Conservation (phyloP, 2,329 filamentous ascomycete species). For the Madurella mycetomatis region DNA sequence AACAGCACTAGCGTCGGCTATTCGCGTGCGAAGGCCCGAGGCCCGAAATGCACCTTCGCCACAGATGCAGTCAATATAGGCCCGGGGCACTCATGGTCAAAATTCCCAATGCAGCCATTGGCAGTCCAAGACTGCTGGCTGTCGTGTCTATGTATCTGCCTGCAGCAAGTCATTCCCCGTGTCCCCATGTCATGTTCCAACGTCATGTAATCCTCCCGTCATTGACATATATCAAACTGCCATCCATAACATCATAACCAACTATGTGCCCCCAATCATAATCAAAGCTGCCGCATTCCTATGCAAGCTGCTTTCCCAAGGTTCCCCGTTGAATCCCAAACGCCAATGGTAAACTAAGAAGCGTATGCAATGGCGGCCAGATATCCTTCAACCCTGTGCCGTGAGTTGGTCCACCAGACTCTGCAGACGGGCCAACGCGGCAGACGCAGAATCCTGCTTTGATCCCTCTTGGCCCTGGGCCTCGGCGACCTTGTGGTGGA, state of each 20-base stretch:
- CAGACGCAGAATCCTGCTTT: constrained; percentile 29
- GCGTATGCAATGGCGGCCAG: neutral
- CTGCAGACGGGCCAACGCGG: constrained; percentile 37
- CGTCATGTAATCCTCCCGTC: neutral
- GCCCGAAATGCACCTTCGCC: neutral
- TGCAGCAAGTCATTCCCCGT: neutral
- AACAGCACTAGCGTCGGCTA: too few species aligned
- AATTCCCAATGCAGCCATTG: neutral
- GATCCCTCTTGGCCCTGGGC: constrained; percentile 32
- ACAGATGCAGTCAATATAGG: neutral
- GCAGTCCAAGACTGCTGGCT: neutral
- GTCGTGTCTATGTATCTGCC: neutral
- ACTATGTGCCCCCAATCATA: neutral
- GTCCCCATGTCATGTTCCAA: neutral
- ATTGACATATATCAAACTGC: neutral
- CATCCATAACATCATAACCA: neutral
- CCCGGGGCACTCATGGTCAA: neutral
- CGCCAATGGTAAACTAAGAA: neutral
- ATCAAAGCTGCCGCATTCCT: neutral
- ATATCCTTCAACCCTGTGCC: constrained; percentile 4
- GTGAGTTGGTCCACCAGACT: constrained; percentile 38
- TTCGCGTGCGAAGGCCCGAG: neutral
- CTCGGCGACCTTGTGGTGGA: constrained; percentile 48
- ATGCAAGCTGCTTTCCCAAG: neutral
- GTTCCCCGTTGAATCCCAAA: neutral